phyloP scores from a whole-genome alignment of 202 grass and related monocot species.

The Dendrocalamus latiflorus region DNA sequence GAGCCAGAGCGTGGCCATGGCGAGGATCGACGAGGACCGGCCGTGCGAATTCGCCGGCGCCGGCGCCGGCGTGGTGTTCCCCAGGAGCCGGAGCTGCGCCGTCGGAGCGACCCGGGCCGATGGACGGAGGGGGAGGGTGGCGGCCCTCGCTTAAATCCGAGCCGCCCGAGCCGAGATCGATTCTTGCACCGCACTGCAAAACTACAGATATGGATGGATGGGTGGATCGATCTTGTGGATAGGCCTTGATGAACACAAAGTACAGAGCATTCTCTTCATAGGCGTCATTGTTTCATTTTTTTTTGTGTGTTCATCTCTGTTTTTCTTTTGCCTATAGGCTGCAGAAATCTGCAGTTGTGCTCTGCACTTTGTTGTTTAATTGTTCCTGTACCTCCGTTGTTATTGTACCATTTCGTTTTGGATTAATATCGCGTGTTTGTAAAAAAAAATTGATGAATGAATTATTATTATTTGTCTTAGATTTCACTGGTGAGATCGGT shows the following conservation, averaged over 20 bases:
- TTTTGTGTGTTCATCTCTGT: background rate
- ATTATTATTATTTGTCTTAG: too few species aligned
- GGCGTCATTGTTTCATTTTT: background rate
- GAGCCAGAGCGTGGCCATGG: conserved; percentile 66
- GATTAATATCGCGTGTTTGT: too few species aligned
- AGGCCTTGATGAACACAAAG: background rate
- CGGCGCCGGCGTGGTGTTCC: conserved; percentile 6
- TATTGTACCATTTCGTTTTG: too few species aligned
- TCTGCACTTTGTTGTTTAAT: too few species aligned
- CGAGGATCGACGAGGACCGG: conserved; percentile 62
- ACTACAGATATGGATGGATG: too few species aligned
- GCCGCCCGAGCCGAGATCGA: background rate
- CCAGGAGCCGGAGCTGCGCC: conserved; percentile 54
- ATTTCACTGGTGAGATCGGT: too few species aligned
- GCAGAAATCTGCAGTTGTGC: too few species aligned
- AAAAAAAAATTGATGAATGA: too few species aligned
- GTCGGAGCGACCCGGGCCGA: background rate
- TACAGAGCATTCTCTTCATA: background rate
- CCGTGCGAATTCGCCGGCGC: conserved; percentile 38
- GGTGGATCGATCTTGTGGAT: background rate
- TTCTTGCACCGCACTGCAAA: background rate
- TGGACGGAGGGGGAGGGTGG: background rate
- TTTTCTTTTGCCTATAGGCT: background rate
- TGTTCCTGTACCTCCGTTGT: too few species aligned
- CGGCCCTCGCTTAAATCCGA: background rate